A percentile compares a stretch with the other conserved stretches of the same genome.
phyloP scores from a whole-genome alignment of 1,284 basidiomycete genomes.

The Hymenochaete sp. region DNA sequence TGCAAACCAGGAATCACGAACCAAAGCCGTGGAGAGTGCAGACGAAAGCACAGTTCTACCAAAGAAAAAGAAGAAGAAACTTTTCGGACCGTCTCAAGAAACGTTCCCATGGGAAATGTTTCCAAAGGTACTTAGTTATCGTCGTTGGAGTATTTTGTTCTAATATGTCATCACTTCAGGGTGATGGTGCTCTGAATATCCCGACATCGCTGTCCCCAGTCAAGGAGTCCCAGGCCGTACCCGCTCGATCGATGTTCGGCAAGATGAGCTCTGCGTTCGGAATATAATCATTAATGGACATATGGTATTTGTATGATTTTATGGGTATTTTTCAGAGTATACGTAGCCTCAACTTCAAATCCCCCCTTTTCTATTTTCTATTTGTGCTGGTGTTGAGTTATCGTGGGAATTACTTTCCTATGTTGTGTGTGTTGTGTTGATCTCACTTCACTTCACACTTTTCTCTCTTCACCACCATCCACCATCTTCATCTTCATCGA shows the following conservation, averaged over 20 bases:
- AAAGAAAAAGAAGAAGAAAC: constrained; percentile 39
- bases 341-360: too few species aligned
- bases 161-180: constrained; percentile 18
- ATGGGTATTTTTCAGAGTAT: constrained; percentile 6
- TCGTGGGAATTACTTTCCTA: constrained; percentile 9
- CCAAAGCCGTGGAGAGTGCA: constrained; percentile 13
- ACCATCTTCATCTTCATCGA: constrained; percentile 11
- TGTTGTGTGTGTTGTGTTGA: too few species aligned
- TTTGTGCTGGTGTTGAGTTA: neutral
- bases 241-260: constrained; percentile 34
- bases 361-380: neutral
- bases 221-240: constrained; percentile 42
- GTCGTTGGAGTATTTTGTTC: constrained; percentile 1
- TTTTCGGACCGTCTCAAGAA: constrained; percentile 38
- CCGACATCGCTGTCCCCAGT: constrained; percentile 56
- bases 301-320: constrained; percentile 13
- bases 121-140: constrained; percentile 28
- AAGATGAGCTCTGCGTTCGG: constrained; percentile 15
- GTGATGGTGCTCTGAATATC: constrained; percentile 41
- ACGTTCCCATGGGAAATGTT: constrained; percentile 34
- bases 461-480: too few species aligned
- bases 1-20: constrained; percentile 18
- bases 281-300: too few species aligned
- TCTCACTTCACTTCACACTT: constrained; percentile 5
- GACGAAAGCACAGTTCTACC: constrained; percentile 8